Percentiles rank a stretch among this genome's conserved stretches.
Evolutionary conservation across 169 alveolate genomes (phyloP).

Genomic region (Amoebophrya sp.): DNA sequence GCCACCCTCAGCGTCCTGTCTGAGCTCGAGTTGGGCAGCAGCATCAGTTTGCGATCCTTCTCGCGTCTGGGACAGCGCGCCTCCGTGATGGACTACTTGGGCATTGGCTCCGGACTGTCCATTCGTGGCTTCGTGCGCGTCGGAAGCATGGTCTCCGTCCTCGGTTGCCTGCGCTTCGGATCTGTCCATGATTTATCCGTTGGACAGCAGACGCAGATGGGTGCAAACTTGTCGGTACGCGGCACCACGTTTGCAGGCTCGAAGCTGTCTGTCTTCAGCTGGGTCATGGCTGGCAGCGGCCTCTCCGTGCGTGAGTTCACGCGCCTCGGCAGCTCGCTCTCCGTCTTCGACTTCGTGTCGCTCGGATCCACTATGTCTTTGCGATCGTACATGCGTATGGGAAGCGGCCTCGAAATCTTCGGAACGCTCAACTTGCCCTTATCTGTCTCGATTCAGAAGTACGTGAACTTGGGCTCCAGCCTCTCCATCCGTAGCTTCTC

Average conservation of each 20-base stretch:
- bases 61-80: conserved; percentile 10
- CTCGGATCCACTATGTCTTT: conserved; percentile 15
- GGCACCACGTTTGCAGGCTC: not conserved
- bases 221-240: conserved; percentile 4
- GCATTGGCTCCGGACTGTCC: too few relatives aligned
- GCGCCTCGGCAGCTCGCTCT: not conserved
- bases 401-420: not conserved
- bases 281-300: not conserved
- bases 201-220: not conserved
- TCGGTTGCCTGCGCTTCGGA: conserved; percentile 1
- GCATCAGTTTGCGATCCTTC: conserved; percentile 25
- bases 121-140: too few relatives aligned
- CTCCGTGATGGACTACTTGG: not conserved
- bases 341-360: not conserved
- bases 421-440: not conserved
- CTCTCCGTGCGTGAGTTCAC: not conserved
- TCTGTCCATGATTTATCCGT: not conserved
- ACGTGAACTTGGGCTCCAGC: not conserved
- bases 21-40: too few relatives aligned
- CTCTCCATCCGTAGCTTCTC: not conserved
- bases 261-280: not conserved
- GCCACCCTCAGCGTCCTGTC: too few relatives aligned
- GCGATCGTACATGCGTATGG: not conserved
- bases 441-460: not conserved
- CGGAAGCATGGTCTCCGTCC: conserved; percentile 25